phyloP scores from a whole-genome alignment of 1,284 basidiomycete genomes.

The Cutaneotrichosporon sp. region DNA sequence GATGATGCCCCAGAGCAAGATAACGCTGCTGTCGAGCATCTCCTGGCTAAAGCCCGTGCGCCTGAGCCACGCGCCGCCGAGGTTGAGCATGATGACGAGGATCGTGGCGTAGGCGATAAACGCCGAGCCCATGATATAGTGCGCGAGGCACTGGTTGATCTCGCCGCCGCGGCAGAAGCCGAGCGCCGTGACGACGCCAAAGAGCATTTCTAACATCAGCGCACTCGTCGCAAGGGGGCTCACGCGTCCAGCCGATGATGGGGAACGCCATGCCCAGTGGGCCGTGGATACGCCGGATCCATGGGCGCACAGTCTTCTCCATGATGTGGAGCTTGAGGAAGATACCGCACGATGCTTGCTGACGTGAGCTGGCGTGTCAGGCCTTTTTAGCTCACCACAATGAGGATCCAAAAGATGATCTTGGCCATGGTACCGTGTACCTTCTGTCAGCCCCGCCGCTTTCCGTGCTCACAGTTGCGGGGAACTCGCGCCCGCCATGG shows the following conservation, averaged over 20 bases:
- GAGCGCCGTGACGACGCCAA: conserved; percentile 46
- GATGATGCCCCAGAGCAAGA: conserved; percentile 72
- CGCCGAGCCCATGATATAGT: conserved; percentile 81
- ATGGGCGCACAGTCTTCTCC: conserved; percentile 69
- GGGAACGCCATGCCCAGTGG: conserved; percentile 80
- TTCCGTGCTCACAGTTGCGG: conserved; percentile 51
- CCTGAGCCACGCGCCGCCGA: conserved; percentile 76
- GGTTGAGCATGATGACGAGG: conserved; percentile 73
- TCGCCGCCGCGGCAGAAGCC: conserved; percentile 63
- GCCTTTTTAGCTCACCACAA: conserved; percentile 39
- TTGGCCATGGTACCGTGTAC: conserved; percentile 65
- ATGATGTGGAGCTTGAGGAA: conserved; percentile 92
- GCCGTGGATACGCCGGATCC: conserved; percentile 68
- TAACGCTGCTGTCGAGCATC: conserved; percentile 85
- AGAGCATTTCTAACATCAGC: conserved; percentile 42
- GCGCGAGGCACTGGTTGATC: conserved; percentile 75
- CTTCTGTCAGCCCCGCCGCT: conserved; percentile 16
- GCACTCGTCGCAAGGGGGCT: conserved; percentile 53
- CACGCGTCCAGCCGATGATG: conserved; percentile 77
- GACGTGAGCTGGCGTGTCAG: not conserved
- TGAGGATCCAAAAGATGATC: conserved; percentile 62
- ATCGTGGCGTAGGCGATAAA: conserved; percentile 84
- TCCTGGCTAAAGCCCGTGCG: conserved; percentile 59
- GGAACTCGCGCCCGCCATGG: conserved; percentile 71
- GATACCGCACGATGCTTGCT: conserved; percentile 69